Conservation (phyloP, 345 rosid species). For the Hibiscus syriacus region DNA sequence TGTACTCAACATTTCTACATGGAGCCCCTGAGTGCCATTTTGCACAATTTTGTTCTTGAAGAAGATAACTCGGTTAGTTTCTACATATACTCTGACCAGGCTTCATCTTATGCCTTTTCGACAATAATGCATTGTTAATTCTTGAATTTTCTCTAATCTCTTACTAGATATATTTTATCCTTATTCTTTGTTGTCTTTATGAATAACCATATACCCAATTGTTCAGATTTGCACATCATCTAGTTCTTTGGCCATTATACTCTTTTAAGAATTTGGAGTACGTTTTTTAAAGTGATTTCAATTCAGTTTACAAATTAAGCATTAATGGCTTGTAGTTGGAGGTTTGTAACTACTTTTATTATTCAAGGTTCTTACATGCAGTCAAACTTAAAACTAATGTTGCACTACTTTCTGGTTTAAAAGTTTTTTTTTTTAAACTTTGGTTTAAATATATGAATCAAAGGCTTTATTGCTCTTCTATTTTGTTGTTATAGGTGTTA, state of each 20-base stretch:
- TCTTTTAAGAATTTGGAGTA: background rate
- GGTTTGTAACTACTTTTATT: background rate
- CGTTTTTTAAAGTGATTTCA: background rate
- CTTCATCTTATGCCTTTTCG: background rate
- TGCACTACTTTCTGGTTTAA: background rate
- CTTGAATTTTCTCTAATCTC: background rate
- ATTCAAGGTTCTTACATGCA: background rate
- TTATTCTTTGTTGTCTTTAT: background rate
- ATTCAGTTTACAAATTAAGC: too few relatives aligned
- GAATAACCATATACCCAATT: background rate
- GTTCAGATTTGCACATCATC: background rate
- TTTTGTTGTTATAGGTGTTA: conserved; percentile 23
- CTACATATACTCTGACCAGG: background rate
- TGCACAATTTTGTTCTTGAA: conserved; percentile 41
- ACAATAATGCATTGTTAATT: background rate
- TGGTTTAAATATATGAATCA: background rate
- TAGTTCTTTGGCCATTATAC: background rate
- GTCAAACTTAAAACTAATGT: background rate
- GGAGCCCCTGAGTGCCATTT: conserved; percentile 66
- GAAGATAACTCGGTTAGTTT: conserved; percentile 41
- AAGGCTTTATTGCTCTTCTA: background rate
- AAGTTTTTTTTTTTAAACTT: background rate
- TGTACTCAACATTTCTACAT: conserved; percentile 73
- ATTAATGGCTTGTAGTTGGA: background rate
- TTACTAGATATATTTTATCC: background rate